These are phyloP conservation scores for Exidia glandulosa DNA, from an alignment of 768 basidiomycete genomes.

Conservation along the genomic window DNA sequence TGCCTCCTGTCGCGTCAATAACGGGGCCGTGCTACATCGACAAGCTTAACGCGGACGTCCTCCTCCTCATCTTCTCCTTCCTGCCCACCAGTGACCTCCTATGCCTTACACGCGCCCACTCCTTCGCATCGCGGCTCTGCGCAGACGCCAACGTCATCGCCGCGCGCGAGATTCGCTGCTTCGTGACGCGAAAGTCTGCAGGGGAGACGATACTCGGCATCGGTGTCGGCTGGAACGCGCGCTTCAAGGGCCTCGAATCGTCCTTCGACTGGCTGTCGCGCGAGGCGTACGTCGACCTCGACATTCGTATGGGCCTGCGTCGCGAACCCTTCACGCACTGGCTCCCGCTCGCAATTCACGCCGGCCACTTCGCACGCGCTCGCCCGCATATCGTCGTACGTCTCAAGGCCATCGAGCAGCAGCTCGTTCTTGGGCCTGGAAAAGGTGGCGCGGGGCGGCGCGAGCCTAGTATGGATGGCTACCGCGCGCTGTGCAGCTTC, in stretches of 20 bases:
- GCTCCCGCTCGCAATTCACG: neutral
- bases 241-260: neutral
- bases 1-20: neutral
- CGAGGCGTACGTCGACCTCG: neutral
- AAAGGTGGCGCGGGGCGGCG: neutral
- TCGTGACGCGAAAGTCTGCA: neutral
- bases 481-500: constrained; percentile 1
- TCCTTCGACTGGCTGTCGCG: neutral
- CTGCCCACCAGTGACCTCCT: neutral
- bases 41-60: neutral
- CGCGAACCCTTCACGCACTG: neutral
- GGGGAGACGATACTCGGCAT: neutral
- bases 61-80: neutral
- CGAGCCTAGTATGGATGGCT: neutral
- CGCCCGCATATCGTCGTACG: neutral
- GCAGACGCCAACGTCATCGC: neutral
- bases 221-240: neutral
- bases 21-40: neutral
- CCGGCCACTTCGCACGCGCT: neutral
- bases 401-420: neutral
- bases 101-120: neutral
- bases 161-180: neutral
- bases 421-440: neutral
- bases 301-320: neutral
- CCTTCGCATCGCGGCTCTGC: neutral